These are phyloP conservation scores for Calonectria pseudoreteaudii DNA, from an alignment of 2,329 filamentous ascomycete species.

Conservation along the genomic window DNA sequence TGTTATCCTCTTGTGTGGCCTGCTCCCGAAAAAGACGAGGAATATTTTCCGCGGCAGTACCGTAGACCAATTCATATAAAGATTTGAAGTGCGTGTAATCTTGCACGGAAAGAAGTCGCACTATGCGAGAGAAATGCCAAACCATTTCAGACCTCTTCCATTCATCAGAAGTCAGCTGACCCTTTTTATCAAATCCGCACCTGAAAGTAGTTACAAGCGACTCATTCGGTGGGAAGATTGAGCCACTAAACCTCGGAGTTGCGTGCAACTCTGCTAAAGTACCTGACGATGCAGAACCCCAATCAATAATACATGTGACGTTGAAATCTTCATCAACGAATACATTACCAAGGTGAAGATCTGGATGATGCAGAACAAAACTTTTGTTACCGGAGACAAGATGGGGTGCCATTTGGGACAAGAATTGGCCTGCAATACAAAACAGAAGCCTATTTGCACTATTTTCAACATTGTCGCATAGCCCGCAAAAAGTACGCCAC, in stretches of 20 bases:
- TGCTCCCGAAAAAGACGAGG: conserved; percentile 25
- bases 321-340: conserved; percentile 42
- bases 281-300: conserved; percentile 34
- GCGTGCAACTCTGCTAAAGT: conserved; percentile 31
- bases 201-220: conserved; percentile 24
- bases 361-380: conserved; percentile 36
- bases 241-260: conserved; percentile 18
- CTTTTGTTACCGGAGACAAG: conserved; percentile 4
- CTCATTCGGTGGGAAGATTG: not conserved
- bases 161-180: not conserved
- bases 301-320: conserved; percentile 42
- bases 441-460: conserved; percentile 40
- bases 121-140: conserved; percentile 35
- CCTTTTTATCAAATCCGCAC: conserved; percentile 14
- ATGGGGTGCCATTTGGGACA: conserved; percentile 43
- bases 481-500: conserved; percentile 20
- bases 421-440: conserved; percentile 35
- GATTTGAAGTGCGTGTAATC: conserved; percentile 32
- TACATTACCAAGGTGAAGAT: conserved; percentile 41
- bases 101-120: conserved; percentile 35
- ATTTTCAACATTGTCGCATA: conserved; percentile 32
- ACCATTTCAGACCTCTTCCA: conserved; percentile 30
- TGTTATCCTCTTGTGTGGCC: conserved; percentile 9
- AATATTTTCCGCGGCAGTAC: conserved; percentile 1
- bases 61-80: conserved; percentile 30